Evolutionary conservation across 768 basidiomycete species (phyloP), one percentile per base, ranked within the genome.

Genomic region (Panellus pusillus): DNA sequence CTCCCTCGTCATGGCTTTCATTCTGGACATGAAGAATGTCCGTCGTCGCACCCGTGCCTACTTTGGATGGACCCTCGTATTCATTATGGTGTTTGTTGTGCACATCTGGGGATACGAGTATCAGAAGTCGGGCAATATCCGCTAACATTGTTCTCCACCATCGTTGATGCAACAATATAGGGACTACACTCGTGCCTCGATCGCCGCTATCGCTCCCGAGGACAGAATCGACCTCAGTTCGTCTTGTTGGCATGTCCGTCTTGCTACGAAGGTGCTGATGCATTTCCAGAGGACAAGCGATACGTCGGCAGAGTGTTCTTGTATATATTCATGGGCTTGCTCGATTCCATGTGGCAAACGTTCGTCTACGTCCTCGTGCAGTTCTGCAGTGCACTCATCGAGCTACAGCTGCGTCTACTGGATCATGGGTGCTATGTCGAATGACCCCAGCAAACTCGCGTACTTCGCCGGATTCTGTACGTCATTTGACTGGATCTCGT

Each of bases 291-390:
- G n/a, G 81, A 85, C 59, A 57, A 68, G 1, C 70, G 68, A 1
- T 93, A 88, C 63, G 68, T 77, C 9, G 79, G 74, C 40, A 76
- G 76, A 46, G 71, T 84, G 55, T 78, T 78, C 70, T 68, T 92
- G 6, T 91, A 84, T 68, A 80, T 89, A 58, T 80, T 84, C 69
- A 88, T 82, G 57, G 87, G 89, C 24, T 64, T 92, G 11, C 75
- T 91, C 54, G 91, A 93, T 58, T 76, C 90, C 1, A 86, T 89
- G 81, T 93, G 90, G 88, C 91, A 93, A 66, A 91, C 87, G 1
- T 82, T 83, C 0, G 82, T 84, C 24, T 24, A 24, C 24, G 24
- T 6, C 24, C 24, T 24, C 3, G 24, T 24, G 2, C 24, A 24
- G 2, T 24, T 6, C 24, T 24, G 24, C 24, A 24, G 24, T 24